A percentile compares a stretch with the other conserved stretches of the same genome.
These are phyloP conservation scores for Zostera marina DNA, from an alignment of 116 monocot genomes.

Conservation along the genomic window DNA sequence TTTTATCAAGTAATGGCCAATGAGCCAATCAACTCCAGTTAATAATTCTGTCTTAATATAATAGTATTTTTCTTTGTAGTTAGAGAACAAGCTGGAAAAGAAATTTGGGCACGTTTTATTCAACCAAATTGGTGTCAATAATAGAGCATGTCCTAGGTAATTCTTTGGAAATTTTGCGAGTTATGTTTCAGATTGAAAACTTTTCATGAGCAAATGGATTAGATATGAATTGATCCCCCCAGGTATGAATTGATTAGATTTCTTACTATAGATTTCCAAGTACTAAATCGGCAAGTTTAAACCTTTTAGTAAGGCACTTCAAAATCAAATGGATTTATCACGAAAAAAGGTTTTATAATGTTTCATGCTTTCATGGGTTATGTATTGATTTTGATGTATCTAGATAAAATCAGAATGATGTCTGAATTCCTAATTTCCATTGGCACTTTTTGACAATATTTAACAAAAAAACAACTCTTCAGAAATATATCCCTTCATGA, in stretches of 20 bases:
- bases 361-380: no score
- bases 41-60: neutral
- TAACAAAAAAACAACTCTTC: no score
- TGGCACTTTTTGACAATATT: no score
- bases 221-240: no score
- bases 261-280: no score
- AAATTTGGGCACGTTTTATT: constrained; percentile 67
- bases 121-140: constrained; percentile 25
- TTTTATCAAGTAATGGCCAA: neutral
- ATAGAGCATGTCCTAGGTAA: constrained; percentile 84
- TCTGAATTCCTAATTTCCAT: no score
- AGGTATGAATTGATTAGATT: no score
- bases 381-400: no score
- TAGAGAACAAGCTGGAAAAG: constrained; percentile 84
- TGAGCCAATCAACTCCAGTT: neutral
- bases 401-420: no score
- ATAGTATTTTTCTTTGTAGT: constrained; percentile 19
- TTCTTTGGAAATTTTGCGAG: neutral
- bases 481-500: no score
- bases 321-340: neutral
- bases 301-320: neutral
- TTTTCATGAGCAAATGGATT: neutral
- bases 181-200: neutral
- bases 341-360: no score
- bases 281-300: neutral